Evolutionary conservation across 2,329 filamentous ascomycete genomes (phyloP), one percentile per base, ranked within the genome.

Genomic region (Penicillium sumatraense): DNA sequence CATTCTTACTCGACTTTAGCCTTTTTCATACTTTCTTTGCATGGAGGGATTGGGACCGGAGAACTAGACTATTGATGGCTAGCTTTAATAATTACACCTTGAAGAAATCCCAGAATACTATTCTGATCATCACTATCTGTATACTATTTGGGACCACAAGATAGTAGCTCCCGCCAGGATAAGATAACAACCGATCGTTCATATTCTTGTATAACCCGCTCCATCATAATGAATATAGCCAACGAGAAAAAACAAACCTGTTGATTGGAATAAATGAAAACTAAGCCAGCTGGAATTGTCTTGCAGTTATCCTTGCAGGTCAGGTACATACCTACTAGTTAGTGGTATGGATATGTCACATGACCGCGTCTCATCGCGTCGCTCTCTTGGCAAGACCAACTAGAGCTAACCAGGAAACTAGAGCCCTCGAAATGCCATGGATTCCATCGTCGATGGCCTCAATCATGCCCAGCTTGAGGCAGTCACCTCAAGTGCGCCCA

Each of bases 381-480:
- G 53, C 48, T 44, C 44, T 20, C 54, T 54, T 54, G 51, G 33
- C 46, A 47, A 41, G 16, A 50, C 40, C 20, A 23, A 14, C 13
- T 8, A 42, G 40, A 40, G 49, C 10, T 11, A 24, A 36, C 57
- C 47, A 46, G 16, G 42, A 31, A 44, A 35, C n/a, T 38, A 51
- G 40, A 42, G 49, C 1, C 18, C 52, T 52, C 51, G 47, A 50
- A 52, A 61, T 55, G 62, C 58, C 64, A 85, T 85, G 80, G 80
- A 82, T 62, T 68, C 73, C 50, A 77, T 89, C 40, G 78, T 90
- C 29, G 71, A 79, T 52, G 86, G 84, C 29, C 80, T 90, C 54
- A 90, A 90, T 73, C 70, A 75, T 42, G 86, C 86, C 8, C 87
- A 90, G 69, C 80, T 77, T 61, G 79, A 80, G 45, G 87, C 88